Percentiles rank a stretch among this genome's conserved stretches.
phyloP scores from a whole-genome alignment of 2,329 filamentous ascomycete species.

The Colletotrichum brevisporum region DNA sequence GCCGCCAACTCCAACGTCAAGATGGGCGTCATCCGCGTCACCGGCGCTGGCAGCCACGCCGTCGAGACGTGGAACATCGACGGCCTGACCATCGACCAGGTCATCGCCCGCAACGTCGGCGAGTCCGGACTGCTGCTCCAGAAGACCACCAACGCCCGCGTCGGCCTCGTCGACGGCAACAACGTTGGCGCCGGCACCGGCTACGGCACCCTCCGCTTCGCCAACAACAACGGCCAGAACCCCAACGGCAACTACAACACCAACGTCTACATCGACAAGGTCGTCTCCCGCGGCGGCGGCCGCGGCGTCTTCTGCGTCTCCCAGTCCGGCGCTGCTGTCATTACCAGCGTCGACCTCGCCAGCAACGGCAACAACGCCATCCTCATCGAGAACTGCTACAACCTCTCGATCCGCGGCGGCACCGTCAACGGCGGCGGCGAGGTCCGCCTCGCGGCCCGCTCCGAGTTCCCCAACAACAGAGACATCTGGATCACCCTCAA shows the following conservation, averaged over 20 bases:
- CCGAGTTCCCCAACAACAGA: constrained; percentile 67
- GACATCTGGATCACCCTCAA: constrained; percentile 64
- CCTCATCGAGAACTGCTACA: constrained; percentile 73
- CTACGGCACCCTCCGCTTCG: constrained; percentile 70
- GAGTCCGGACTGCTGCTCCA: constrained; percentile 72
- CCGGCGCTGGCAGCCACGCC: constrained; percentile 67
- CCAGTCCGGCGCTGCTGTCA: constrained; percentile 66
- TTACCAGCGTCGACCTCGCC: constrained; percentile 63
- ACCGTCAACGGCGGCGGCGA: constrained; percentile 69
- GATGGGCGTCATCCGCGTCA: constrained; percentile 67
- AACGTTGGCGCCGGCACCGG: constrained; percentile 67
- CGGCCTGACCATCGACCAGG: constrained; percentile 63
- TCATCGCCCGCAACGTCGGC: constrained; percentile 67
- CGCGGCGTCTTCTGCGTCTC: constrained; percentile 72
- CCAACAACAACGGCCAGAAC: constrained; percentile 68
- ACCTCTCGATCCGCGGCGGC: constrained; percentile 64
- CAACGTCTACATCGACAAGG: constrained; percentile 67
- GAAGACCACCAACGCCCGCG: constrained; percentile 64
- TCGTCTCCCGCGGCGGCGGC: constrained; percentile 69
- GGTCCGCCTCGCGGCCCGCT: constrained; percentile 65
- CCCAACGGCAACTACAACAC: constrained; percentile 64
- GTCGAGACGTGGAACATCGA: constrained; percentile 74
- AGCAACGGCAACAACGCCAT: constrained; percentile 69
- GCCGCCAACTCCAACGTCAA: constrained; percentile 67
- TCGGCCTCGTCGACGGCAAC: constrained; percentile 69